These are phyloP conservation scores for Globisporangium barbulae DNA, from an alignment of 352 stramenopile genomes.

Conservation along the genomic window DNA sequence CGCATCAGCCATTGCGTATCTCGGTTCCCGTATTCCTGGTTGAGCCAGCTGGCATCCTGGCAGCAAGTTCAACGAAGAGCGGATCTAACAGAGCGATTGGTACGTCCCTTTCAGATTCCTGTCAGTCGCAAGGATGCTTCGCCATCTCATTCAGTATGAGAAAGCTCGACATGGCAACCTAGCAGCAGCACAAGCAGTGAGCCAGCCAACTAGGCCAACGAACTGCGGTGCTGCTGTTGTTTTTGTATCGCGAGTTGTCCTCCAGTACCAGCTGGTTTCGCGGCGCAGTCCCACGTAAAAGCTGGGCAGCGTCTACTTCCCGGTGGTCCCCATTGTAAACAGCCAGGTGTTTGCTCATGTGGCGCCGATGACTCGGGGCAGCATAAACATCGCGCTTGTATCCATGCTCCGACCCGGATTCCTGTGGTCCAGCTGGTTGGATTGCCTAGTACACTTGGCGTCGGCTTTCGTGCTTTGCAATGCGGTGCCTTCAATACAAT, in stretches of 20 bases:
- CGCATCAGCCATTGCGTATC: neutral
- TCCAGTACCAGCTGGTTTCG: neutral
- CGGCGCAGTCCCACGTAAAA: neutral
- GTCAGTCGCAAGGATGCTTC: no score
- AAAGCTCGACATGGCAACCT: no score
- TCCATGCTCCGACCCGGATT: neutral
- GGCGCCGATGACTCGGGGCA: neutral
- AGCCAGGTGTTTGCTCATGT: neutral
- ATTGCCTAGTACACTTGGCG: neutral
- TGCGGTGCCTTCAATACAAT: neutral
- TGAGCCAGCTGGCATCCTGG: neutral
- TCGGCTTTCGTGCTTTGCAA: neutral
- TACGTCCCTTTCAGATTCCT: no score
- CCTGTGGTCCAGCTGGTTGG: conserved; percentile 5
- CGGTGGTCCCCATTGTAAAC: neutral
- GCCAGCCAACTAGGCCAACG: no score
- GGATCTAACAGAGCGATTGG: no score
- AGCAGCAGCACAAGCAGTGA: no score
- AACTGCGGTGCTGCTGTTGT: neutral
- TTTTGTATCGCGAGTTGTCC: neutral
- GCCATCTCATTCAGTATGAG: no score
- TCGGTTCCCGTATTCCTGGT: neutral
- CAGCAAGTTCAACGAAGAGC: neutral
- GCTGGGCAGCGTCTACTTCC: neutral
- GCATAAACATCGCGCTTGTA: neutral